Percentiles rank a stretch among this genome's conserved stretches.
Conservation (phyloP, 257 asterid genomes). For the Penstemon newberryi region DNA sequence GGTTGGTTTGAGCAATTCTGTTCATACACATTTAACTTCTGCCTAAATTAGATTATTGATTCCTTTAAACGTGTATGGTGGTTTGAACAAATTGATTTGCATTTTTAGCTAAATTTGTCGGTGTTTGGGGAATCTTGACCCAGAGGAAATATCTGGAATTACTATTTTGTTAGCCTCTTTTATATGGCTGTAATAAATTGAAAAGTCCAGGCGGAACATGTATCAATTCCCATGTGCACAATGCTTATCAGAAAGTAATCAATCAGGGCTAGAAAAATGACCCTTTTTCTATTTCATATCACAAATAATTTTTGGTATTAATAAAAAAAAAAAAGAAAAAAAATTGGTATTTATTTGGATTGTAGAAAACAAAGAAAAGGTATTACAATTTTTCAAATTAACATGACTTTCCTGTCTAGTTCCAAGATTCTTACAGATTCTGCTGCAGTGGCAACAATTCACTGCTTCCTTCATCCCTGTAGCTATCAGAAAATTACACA, state of each 20-base stretch:
- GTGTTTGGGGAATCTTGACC: not conserved
- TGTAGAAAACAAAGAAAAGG: constrained; percentile 3
- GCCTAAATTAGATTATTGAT: too few relatives aligned
- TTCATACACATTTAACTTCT: too few relatives aligned
- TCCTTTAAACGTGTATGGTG: too few relatives aligned
- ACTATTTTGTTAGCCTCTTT: constrained; percentile 19
- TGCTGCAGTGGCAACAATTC: constrained; percentile 30
- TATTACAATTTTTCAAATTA: not conserved
- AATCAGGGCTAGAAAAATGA: not conserved
- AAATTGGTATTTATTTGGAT: not conserved
- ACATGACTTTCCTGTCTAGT: constrained; percentile 37
- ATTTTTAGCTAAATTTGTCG: too few relatives aligned
- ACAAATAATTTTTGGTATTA: not conserved
- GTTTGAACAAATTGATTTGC: too few relatives aligned
- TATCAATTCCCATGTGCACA: constrained; percentile 21
- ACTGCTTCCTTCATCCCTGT: constrained; percentile 35
- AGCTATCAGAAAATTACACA: constrained; percentile 32
- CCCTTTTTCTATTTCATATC: constrained; percentile 13
- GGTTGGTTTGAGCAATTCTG: too few relatives aligned
- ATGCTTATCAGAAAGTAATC: not conserved
- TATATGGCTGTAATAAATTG: constrained; percentile 40
- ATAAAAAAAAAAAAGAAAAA: not conserved
- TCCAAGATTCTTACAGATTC: constrained; percentile 35
- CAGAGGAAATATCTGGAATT: constrained; percentile 26
- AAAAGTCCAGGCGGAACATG: not conserved